Evolutionary conservation across 345 rosid genomes (phyloP).

Genomic region (Euphorbia tirucalli): DNA sequence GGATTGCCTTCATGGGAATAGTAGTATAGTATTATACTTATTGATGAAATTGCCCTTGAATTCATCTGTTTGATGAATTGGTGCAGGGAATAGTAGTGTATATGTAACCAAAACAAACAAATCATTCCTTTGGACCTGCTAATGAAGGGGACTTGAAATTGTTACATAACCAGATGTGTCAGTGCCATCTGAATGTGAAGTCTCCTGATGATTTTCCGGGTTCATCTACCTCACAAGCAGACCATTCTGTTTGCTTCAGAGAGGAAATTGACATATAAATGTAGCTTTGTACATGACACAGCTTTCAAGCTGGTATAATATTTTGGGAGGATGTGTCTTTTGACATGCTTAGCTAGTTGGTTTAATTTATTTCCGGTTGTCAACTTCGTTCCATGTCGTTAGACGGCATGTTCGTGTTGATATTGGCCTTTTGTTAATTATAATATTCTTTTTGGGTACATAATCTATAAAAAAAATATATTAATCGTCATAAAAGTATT

Average conservation of each 20-base stretch:
- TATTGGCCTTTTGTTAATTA: too few relatives aligned
- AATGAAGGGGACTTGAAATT: conserved; percentile 2
- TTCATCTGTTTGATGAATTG: neutral
- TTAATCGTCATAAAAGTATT: too few relatives aligned
- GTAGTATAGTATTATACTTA: neutral
- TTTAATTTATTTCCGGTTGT: neutral
- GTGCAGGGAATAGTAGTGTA: neutral
- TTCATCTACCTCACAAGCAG: too few relatives aligned
- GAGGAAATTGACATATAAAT: neutral
- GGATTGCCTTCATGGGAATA: conserved; percentile 54
- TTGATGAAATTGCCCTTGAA: too few relatives aligned
- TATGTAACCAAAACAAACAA: neutral
- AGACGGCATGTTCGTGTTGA: too few relatives aligned
- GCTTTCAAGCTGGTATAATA: neutral
- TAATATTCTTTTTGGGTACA: too few relatives aligned
- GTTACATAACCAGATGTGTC: too few relatives aligned
- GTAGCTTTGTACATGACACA: neutral
- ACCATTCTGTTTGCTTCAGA: neutral
- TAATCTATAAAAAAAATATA: too few relatives aligned
- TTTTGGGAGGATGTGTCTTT: neutral
- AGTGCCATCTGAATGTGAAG: neutral
- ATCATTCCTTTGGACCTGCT: conserved; percentile 2
- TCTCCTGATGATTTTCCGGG: neutral
- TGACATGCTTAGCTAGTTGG: conserved; percentile 23
- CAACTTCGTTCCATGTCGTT: neutral